Conservation (phyloP, 1,284 basidiomycete species). For the Irpex sp. region DNA sequence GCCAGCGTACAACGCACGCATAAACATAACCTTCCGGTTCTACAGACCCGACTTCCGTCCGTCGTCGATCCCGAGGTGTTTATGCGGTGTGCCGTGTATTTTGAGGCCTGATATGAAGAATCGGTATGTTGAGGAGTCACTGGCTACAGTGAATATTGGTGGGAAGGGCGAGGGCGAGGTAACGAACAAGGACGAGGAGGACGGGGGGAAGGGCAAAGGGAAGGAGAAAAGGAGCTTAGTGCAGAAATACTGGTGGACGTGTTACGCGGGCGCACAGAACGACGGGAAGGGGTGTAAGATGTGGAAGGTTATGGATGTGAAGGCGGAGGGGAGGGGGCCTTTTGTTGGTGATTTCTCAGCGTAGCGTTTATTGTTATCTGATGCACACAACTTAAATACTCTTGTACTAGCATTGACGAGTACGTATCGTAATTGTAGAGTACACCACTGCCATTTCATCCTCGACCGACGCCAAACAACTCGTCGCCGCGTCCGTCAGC, state of each 20-base stretch:
- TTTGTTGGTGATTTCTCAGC: conserved; percentile 26
- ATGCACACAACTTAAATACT: too few species aligned
- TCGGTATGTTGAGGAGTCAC: conserved; percentile 24
- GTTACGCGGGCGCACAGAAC: conserved; percentile 79
- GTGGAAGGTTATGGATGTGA: conserved; percentile 79
- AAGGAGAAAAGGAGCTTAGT: conserved; percentile 33
- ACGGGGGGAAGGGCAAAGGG: neutral
- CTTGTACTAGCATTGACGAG: too few species aligned
- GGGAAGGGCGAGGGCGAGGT: too few species aligned
- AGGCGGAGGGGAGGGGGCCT: conserved; percentile 67
- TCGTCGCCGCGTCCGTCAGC: too few species aligned
- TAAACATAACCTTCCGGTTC: conserved; percentile 89
- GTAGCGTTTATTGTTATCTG: too few species aligned
- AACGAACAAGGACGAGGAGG: too few species aligned
- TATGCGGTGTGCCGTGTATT: conserved; percentile 76
- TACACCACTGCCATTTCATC: too few species aligned
- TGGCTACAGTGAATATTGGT: too few species aligned
- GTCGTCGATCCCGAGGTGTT: conserved; percentile 64
- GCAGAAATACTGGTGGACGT: conserved; percentile 83
- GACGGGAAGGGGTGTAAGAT: conserved; percentile 82
- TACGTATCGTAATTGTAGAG: too few species aligned
- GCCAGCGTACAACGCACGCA: conserved; percentile 60
- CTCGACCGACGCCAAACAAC: too few species aligned
- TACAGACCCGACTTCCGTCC: conserved; percentile 85
- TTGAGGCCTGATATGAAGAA: conserved; percentile 81